Conservation (phyloP, 2,329 filamentous ascomycete species). For the Rhynchosporium graminicola region DNA sequence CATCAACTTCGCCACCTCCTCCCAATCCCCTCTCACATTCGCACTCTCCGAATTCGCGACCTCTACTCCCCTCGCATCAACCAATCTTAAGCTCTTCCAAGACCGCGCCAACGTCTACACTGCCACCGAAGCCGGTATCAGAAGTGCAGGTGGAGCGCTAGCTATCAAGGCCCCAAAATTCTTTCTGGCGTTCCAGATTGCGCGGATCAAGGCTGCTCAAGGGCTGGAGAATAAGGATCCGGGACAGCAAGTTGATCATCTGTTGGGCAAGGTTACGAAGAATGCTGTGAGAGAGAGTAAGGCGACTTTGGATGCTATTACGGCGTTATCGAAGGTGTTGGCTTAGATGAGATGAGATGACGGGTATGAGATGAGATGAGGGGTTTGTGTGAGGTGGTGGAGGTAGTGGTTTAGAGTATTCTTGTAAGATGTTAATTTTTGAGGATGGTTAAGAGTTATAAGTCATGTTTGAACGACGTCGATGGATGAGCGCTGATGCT, state of each 20-base stretch:
- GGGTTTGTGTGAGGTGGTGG: neutral
- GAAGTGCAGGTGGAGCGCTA: conserved; percentile 53
- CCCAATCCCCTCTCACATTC: conserved; percentile 53
- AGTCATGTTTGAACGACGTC: no score
- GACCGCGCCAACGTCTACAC: conserved; percentile 56
- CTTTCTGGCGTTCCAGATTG: conserved; percentile 60
- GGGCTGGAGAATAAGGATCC: conserved; percentile 54
- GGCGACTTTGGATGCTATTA: conserved; percentile 54
- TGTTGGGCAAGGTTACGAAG: conserved; percentile 58
- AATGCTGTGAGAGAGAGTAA: conserved; percentile 47
- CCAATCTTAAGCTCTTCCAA: conserved; percentile 54
- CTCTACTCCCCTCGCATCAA: conserved; percentile 48
- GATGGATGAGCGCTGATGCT: no score
- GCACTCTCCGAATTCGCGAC: conserved; percentile 56
- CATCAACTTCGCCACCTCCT: conserved; percentile 57
- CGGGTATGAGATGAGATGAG: neutral
- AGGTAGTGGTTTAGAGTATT: no score
- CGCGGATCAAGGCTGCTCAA: conserved; percentile 60
- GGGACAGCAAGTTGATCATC: conserved; percentile 56
- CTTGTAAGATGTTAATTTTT: no score
- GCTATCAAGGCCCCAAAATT: conserved; percentile 65
- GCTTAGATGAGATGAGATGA: conserved; percentile 14
- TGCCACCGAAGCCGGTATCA: conserved; percentile 60
- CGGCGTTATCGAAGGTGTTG: conserved; percentile 35
- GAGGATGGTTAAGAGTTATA: no score